phyloP scores from a whole-genome alignment of 2,329 filamentous ascomycete genomes.

The Pyrenophora tritici-repentis region DNA sequence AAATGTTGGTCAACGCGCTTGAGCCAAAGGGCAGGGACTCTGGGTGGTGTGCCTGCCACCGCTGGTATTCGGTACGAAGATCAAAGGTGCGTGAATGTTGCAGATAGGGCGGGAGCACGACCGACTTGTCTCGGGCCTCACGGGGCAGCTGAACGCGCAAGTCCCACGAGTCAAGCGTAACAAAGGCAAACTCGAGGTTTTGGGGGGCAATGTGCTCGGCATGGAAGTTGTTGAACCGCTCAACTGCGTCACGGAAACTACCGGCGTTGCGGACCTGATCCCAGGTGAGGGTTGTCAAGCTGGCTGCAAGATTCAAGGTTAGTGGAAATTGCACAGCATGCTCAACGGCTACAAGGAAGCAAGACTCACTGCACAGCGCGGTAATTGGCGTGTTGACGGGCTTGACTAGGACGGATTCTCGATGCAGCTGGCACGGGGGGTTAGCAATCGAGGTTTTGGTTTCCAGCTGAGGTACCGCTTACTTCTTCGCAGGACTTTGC shows the following conservation, averaged over 20 bases:
- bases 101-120: slow-evolving; percentile 92
- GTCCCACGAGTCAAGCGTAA: slow-evolving; percentile 98
- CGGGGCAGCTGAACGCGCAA: slow-evolving; percentile 95
- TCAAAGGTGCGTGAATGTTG: slow-evolving; percentile 98
- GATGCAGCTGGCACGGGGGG: slow-evolving; percentile 71
- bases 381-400: slow-evolving; percentile 99
- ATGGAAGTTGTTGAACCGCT: slow-evolving; percentile 91
- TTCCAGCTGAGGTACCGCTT: slow-evolving; percentile 7
- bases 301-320: slow-evolving; percentile 63
- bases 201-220: slow-evolving; percentile 88
- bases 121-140: slow-evolving; percentile 96
- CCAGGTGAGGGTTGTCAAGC: slow-evolving; percentile 96
- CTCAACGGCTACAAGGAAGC: background rate
- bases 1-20: slow-evolving; percentile 95
- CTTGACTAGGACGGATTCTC: slow-evolving; percentile 95
- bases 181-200: slow-evolving; percentile 96
- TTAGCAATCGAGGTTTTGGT: slow-evolving; percentile 8
- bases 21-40: slow-evolving; percentile 96
- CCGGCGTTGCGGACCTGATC: slow-evolving; percentile 98
- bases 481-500: slow-evolving; percentile 93
- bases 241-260: slow-evolving; percentile 95
- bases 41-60: slow-evolving; percentile 97
- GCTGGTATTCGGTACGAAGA: slow-evolving; percentile 93
- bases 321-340: slow-evolving; percentile 3
- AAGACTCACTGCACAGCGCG: slow-evolving; percentile 88